Evolutionary conservation across 2,329 filamentous ascomycete species (phyloP), one percentile per base, ranked within the genome.

Genomic region (Colletotrichum sp.): DNA sequence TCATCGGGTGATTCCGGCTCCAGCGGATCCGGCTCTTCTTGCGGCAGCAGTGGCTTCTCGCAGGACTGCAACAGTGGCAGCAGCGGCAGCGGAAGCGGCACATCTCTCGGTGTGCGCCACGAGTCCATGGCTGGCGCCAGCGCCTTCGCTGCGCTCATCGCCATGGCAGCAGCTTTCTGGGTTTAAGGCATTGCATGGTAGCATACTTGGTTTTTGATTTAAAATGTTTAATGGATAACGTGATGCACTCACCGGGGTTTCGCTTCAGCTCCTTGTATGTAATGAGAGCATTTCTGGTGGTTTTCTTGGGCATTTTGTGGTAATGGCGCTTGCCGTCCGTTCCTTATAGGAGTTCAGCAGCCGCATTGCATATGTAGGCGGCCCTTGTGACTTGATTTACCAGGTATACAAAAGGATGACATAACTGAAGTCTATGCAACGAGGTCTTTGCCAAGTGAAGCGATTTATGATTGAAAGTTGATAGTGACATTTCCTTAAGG

Each of bases 1-100:
- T 69, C 59, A 21, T 63, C 59, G 32, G 59, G 59, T 38, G 65
- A 32, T 24, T 77, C 77, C n/a, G 76, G 69, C 18, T 75, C 78
- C 13, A 74, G 77, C 8, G 69, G 62, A 30, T 65, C 59, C 10
- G 30, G 69, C 7, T 70, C 59, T 18, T 68, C 61, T 13, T 89
- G 87, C 77, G 78, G 82, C 13, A 77, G 81, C 9, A 82, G 77
- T 36, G 82, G 82, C 63, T 89, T 89, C 78, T 82, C 83, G 71
- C 86, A 88, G 78, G 78, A 82, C 73, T 87, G 79, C 76, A 75
- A 65, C 63, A 80, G 79, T 12, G 61, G 68, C 55, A 77, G 76
- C 67, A 38, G 59, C 30, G 73, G 65, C 59, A 77, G 73, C 38
- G 71, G 75, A 71, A 68, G 52, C 28, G 63, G 69, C 63, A 56